Conservation (phyloP, 1,284 basidiomycete genomes). For the Ganoderma leucocontextum region DNA sequence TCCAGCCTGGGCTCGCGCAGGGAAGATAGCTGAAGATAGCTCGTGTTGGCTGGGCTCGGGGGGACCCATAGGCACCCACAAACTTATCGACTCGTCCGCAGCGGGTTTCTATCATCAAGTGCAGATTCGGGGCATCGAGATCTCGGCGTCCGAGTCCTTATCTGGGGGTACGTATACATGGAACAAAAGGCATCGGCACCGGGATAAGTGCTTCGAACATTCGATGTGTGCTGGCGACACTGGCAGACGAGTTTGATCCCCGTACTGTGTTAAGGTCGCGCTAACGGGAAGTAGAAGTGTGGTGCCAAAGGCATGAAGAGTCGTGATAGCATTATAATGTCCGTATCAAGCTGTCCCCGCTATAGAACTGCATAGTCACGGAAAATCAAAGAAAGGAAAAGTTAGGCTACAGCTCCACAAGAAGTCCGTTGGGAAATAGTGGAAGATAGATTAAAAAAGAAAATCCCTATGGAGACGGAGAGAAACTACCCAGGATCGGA, state of each 20-base stretch:
- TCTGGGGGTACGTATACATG: neutral
- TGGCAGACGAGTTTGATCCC: neutral
- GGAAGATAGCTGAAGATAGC: constrained; percentile 4
- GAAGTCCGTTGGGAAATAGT: constrained; percentile 13
- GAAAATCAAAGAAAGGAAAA: neutral
- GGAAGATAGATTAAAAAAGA: neutral
- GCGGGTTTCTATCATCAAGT: neutral
- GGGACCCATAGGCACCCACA: constrained; percentile 31
- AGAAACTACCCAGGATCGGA: neutral
- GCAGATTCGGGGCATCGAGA: neutral
- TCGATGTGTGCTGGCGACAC: neutral
- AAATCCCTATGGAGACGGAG: neutral
- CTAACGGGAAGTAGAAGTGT: neutral
- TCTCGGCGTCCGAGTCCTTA: neutral
- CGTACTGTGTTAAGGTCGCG: neutral
- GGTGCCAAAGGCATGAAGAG: neutral
- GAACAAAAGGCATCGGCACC: neutral
- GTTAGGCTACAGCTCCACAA: constrained; percentile 25
- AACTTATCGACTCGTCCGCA: neutral
- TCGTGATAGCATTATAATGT: constrained; percentile 3
- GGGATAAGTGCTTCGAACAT: neutral
- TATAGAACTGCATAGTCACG: neutral
- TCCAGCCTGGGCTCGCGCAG: neutral
- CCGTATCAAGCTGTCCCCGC: constrained; percentile 15
- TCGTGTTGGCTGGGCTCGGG: neutral